A percentile compares a stretch with the other conserved stretches of the same genome.
phyloP scores from a whole-genome alignment of 805 yeast species.

The Spathaspora arborariae region DNA sequence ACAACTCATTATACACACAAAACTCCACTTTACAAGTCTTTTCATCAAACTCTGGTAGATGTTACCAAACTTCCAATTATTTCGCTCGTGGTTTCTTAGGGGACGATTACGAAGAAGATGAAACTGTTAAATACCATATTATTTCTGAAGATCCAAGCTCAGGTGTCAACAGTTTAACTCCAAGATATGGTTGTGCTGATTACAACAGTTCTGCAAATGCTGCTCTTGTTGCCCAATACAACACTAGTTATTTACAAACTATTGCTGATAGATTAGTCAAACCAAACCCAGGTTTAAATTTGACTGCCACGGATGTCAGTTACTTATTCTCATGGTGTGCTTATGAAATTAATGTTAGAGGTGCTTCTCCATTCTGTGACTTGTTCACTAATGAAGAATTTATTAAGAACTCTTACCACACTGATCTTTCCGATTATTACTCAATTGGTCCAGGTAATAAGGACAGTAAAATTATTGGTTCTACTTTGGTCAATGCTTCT shows the following conservation, averaged over 20 bases:
- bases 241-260: slow-evolving; percentile 40
- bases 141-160: slow-evolving; percentile 43
- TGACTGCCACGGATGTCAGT: slow-evolving; percentile 51
- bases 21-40: slow-evolving; percentile 45
- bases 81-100: slow-evolving; percentile 62
- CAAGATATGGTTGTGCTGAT: slow-evolving; percentile 42
- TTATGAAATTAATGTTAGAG: slow-evolving; percentile 68
- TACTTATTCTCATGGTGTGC: slow-evolving; percentile 64
- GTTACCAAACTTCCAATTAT: slow-evolving; percentile 49
- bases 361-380: slow-evolving; percentile 63
- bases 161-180: slow-evolving; percentile 62
- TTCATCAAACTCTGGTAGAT: slow-evolving; percentile 52
- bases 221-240: slow-evolving; percentile 20
- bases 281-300: slow-evolving; percentile 50
- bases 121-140: slow-evolving; percentile 30
- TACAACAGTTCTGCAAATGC: slow-evolving; percentile 28
- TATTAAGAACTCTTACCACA: slow-evolving; percentile 55
- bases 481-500: slow-evolving; percentile 48
- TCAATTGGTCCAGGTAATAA: slow-evolving; percentile 62
- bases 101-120: slow-evolving; percentile 30
- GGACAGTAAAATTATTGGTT: slow-evolving; percentile 55
- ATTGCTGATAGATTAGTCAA: slow-evolving; percentile 58
- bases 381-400: slow-evolving; percentile 68
- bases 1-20: slow-evolving; percentile 42
- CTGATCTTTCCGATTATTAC: slow-evolving; percentile 59